phyloP scores from a whole-genome alignment of 2,329 filamentous ascomycete genomes.

The Fonsecaea multimorphosa region DNA sequence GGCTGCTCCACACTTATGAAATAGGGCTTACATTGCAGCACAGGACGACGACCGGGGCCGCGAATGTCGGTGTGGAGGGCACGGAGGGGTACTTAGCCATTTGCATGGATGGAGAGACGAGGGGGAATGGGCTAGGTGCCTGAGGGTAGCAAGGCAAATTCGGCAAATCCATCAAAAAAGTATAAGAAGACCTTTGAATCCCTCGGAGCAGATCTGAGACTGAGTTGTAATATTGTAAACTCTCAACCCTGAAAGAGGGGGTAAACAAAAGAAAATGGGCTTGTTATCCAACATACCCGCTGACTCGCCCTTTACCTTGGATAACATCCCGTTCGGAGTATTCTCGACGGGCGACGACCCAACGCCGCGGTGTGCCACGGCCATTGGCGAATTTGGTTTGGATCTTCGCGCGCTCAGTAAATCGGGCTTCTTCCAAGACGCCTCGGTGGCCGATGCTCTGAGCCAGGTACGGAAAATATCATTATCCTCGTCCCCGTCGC shows the following conservation, averaged over 20 bases:
- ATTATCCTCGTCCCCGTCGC: neutral
- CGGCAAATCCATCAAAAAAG: neutral
- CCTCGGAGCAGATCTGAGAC: neutral
- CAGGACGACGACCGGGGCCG: neutral
- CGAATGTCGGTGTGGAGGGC: slow-evolving; percentile 7
- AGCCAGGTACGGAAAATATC: slow-evolving; percentile 21
- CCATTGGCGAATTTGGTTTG: slow-evolving; percentile 58
- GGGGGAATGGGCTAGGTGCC: neutral
- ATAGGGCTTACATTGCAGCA: neutral
- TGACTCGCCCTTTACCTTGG: slow-evolving; percentile 52
- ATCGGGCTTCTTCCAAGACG: slow-evolving; percentile 40
- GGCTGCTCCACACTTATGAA: neutral
- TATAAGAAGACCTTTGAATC: slow-evolving; percentile 1
- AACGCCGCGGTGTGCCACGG: slow-evolving; percentile 56
- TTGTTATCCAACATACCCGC: neutral
- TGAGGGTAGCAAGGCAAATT: no score
- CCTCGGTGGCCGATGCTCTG: slow-evolving; percentile 42
- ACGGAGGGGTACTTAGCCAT: no score
- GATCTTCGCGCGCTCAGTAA: slow-evolving; percentile 57
- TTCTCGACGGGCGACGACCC: slow-evolving; percentile 51
- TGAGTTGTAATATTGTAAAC: no score
- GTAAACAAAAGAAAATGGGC: neutral
- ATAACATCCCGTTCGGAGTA: slow-evolving; percentile 62
- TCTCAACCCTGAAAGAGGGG: no score
- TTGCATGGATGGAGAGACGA: neutral